phyloP scores from a whole-genome alignment of 2,329 filamentous ascomycete species.

The Microdochium nivale region DNA sequence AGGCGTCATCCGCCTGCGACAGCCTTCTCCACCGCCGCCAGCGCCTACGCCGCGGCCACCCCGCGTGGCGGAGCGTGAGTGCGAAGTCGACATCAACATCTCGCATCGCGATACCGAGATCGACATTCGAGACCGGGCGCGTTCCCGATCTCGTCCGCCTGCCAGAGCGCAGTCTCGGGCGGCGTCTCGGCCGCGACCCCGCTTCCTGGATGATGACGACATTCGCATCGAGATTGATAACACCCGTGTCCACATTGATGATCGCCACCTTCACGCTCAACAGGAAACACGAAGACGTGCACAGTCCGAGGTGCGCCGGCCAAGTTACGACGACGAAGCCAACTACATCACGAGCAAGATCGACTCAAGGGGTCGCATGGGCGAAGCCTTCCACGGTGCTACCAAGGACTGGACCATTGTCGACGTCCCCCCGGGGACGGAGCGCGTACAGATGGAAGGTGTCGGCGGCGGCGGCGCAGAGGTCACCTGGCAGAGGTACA shows the following conservation, averaged over 20 bases:
- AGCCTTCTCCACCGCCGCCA: constrained; percentile 39
- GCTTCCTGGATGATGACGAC: constrained; percentile 51
- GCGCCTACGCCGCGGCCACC: constrained; percentile 36
- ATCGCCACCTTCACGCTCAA: too few species aligned
- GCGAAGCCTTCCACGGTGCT: constrained; percentile 65
- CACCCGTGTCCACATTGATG: constrained; percentile 20
- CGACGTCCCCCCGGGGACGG: constrained; percentile 76
- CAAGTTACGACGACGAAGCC: constrained; percentile 56
- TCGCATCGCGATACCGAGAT: constrained; percentile 47
- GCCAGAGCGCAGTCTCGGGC: constrained; percentile 31
- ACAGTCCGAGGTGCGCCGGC: constrained; percentile 39
- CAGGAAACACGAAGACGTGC: constrained; percentile 39
- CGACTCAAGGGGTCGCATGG: constrained; percentile 54
- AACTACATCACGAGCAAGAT: constrained; percentile 50
- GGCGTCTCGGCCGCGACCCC: constrained; percentile 20
- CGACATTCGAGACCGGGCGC: constrained; percentile 39
- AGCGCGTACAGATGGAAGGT: constrained; percentile 75
- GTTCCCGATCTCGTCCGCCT: constrained; percentile 26
- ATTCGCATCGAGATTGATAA: constrained; percentile 53
- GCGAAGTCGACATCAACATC: constrained; percentile 54
- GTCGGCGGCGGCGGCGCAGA: constrained; percentile 67
- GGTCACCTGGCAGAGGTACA: constrained; percentile 71
- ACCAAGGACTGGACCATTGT: constrained; percentile 75
- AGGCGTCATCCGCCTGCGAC: constrained; percentile 36
- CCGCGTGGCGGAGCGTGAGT: constrained; percentile 39